phyloP scores from a whole-genome alignment of 2,329 filamentous ascomycete genomes.

The Talaromyces albobiverticillius region DNA sequence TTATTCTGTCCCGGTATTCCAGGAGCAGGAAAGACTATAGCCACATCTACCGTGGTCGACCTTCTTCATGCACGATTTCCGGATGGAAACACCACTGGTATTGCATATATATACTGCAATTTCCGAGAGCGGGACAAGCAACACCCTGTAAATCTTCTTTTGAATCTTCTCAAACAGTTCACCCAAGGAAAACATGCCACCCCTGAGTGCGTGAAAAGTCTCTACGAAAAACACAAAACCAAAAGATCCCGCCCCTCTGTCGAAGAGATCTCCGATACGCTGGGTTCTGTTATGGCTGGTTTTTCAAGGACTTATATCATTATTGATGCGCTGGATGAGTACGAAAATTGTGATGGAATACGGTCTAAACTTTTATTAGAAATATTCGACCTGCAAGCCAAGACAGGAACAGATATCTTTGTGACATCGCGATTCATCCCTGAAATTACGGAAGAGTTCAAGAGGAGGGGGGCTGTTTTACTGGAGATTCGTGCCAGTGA shows the following conservation, averaged over 20 bases:
- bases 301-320: slow-evolving; percentile 18
- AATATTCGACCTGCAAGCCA: slow-evolving; percentile 19
- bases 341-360: slow-evolving; percentile 13
- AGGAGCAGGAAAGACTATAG: slow-evolving; percentile 41
- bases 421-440: slow-evolving; percentile 28
- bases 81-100: neutral
- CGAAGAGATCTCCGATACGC: slow-evolving; percentile 10
- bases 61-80: slow-evolving; percentile 15
- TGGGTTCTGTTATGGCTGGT: neutral
- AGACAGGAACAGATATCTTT: slow-evolving; percentile 21
- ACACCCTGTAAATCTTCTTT: neutral
- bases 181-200: neutral
- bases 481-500: slow-evolving; percentile 4
- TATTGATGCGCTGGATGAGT: slow-evolving; percentile 23
- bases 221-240: slow-evolving; percentile 16
- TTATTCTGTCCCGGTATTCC: slow-evolving; percentile 41
- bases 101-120: slow-evolving; percentile 7
- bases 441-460: slow-evolving; percentile 20
- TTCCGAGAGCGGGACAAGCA: slow-evolving; percentile 12
- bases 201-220: neutral
- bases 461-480: slow-evolving; percentile 3
- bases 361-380: slow-evolving; percentile 14
- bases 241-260: slow-evolving; percentile 14
- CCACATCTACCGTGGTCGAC: slow-evolving; percentile 38
- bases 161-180: slow-evolving; percentile 9